Base-by-base conservation (phyloP, 2,329 filamentous ascomycete genomes). In the Cercospora sp. region DNA sequence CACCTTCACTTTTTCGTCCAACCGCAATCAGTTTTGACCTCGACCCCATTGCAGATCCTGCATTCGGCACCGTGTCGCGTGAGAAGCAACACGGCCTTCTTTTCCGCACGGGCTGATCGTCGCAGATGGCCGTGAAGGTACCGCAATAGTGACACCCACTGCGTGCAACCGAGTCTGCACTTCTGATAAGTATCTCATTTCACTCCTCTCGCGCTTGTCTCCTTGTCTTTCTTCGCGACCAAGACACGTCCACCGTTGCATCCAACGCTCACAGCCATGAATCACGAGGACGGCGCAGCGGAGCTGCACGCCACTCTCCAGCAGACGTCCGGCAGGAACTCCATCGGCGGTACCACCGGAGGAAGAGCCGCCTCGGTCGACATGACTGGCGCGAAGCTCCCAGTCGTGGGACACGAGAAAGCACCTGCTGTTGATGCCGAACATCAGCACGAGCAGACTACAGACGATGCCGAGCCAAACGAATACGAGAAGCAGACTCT, bases 401-500 rank as follows among this genome's bases (percentile, higher is more conserved):
- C 69, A 7, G 40, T 63, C 7, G 49, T 66, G 53, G 70, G 71
- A 66, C 68, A 72, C 49, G 67, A 68, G 40, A 55, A 58, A 7
- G 34, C 40, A 16, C 37, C 60, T 10, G 60, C 55, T 30, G 28
- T n/a, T 21, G 66, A 66, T 51, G 61, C 64, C 32, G 74, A 75
- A 59, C 66, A 71, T 61, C 69, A 72, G 30, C 34, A 61, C 32
- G 66, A 73, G 28, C 63, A 65, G 1, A 75, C 74, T 10, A 66
- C 69, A 28, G 76, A 79, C 26, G 77, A 77, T 26, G 73, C 80
- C n/a, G 76, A 77, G 67, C 82, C 82, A 1, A 82, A 79, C 21
- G 79, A 80, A 4, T 78, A 81, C 34, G 82, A 84, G 70, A 78
- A 78, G 69, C 74, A 72, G 49, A 81, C 79, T 0, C 77, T 85